Evolutionary conservation across 2,329 filamentous ascomycete species (phyloP), one percentile per base, ranked within the genome.

Genomic region (Colletotrichum brevisporum): DNA sequence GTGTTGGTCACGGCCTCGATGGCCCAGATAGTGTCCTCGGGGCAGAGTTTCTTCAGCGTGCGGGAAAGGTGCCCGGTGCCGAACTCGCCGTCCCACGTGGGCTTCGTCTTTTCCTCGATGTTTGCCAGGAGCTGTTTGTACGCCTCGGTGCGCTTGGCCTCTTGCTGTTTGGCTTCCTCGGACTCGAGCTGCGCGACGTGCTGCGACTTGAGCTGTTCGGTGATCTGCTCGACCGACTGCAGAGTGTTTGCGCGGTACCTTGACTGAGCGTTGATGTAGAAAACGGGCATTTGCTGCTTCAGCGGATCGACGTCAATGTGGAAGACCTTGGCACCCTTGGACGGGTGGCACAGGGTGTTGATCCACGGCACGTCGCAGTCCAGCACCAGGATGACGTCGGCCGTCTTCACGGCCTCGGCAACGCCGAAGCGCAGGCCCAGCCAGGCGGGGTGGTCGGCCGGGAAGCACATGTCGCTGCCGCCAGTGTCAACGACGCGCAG

Each of bases 281-380:
- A 91, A 18, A 94, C 83, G 0, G 91, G 91, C 84, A 94, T 94
- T 77, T 91, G 86, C 77, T 91, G 89, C 81, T 92, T 92, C 26
- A 91, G 79, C 1, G 90, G 89, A 72, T 92, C 90, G 55, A 90
- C 83, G 72, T 92, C 90, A 51, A 92, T 84, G 74, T 92, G 90
- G 79, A 88, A 91, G 63, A 92, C 81, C 70, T 83, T 84, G 21
- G 86, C 86, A 16, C 85, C 83, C 2, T 81, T 78, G 1, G 78
- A 78, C 0, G 90, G 90, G 71, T 83, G 84, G 78, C 88, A 90
- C 16, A 90, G 89, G 0, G 94, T 96, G n/a, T 91, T 90, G 63
- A 98, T 94, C 94, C 94, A 98, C 0, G 95, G 95, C 0, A 97
- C 94, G 76, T 98, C 95, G 72, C 94, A 97, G 79, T 98, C 92